Base-by-base conservation (phyloP, 2,329 filamentous ascomycete species). In the Metarhizium sp. region DNA sequence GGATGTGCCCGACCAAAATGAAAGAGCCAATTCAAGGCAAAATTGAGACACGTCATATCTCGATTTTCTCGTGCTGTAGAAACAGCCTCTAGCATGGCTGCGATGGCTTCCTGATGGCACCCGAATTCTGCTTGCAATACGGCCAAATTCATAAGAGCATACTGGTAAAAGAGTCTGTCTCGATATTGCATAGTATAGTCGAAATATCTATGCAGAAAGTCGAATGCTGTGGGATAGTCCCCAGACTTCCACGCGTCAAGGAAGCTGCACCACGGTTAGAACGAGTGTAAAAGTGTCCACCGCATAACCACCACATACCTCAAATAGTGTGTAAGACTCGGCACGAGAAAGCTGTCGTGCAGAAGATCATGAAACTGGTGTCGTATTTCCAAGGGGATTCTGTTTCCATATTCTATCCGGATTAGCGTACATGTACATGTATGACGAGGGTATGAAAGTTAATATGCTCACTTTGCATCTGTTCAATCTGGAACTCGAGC, bases 51-150 rank as follows among this genome's bases (percentile, higher is more conserved):
- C 4, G 82, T 85, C 77, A 90, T 89, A 66, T 99, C 94, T 60
- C 91, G 86, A 62, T 95, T 95, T 69, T 97, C 94, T 59, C 92
- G 79, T 0, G 94, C 94, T n/a, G 91, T 95, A 0, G 92, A 86
- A 38, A 99, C 91, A 0, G 92, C 92, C 69, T 97, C 94, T 47
- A 95, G 85, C 85, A 99, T 96, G 13, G 92, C 89, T 11, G 90
- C 83, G n/a, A 97, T 81, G 6, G 92, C 92, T 71, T 97, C 92
- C 45, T 84, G 81, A 68, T 91, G 86, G 66, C 90, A 96, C 50
- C 92, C 92, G 74, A 97, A 97, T 68, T 97, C 94, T 16, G 92
- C 90, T 66, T 99, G 92, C 4, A 97, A 79, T 38, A 96, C 90
- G 3, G 92, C 92, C 57, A 96, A 80, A 66, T 96, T 96, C 66